Base-by-base conservation (phyloP, 129 eudicot genomes). In the Glebionis coronaria region DNA sequence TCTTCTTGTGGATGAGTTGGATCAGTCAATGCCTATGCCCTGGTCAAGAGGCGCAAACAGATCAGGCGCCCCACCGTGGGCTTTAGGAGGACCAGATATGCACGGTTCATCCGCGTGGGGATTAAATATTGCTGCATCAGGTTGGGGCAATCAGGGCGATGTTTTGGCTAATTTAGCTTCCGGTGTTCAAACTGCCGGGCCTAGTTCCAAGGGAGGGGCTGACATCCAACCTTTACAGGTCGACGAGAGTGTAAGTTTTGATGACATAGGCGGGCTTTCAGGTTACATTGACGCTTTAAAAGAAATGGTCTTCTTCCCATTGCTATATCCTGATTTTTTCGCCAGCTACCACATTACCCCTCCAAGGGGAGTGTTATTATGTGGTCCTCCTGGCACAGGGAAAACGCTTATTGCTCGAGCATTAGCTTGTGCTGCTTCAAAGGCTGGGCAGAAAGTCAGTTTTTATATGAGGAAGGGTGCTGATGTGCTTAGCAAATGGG, bases 381-480 rank as follows among this genome's bases (percentile, higher is more conserved):
- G 99, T 69, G 97, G 99, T 20, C 97, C 99, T 40, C 99, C 99
- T 63, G 99, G 99, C 73, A 94, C 97, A 0, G 99, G 99, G 53
- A 94, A 90, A 79, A 94, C 99, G 20, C 79, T 94, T 29, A 87
- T 94, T 60, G 99, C 97, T 54, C 81, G 97, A 47, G 97, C 99
- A 31, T 84, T 94, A 81, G 99, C 99, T 56, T 94, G 92, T 81
- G 97, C 97, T 70, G 99, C 99, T 70, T 94, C 99, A 63, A 94
- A 94, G 73, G 99, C 99, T 57, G 99, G 99, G 53, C 99, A 94
- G 79, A 94, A 94, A 75, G 97, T 94, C 38, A 94, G 99, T 63
- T 94, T 94, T 58, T 94, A 94, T 73, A 94, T 94, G 99, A 85
- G 99, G 35, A 94, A 94, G 69, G 99, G 99, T 51, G 99, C 99